These are phyloP conservation scores for Picea sitchensis DNA, from an alignment of 75 land plant species.

Conservation along the genomic window DNA sequence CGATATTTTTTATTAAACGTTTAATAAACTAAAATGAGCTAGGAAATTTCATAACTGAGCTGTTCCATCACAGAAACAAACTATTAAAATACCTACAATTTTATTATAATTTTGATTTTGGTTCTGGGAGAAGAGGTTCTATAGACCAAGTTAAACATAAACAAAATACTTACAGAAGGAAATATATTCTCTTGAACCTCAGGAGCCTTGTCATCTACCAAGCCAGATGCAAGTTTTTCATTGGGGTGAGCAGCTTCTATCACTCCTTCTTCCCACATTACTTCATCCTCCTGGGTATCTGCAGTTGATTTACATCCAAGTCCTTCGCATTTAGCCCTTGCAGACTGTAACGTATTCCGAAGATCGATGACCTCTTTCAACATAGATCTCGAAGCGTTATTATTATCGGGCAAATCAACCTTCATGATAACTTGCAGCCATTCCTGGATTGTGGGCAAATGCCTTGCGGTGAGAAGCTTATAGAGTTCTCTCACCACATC, in stretches of 20 bases:
- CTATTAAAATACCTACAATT: too few relatives aligned
- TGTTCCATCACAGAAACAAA: too few relatives aligned
- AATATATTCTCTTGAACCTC: too few relatives aligned
- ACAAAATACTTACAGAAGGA: too few relatives aligned
- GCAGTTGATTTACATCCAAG: slow-evolving; percentile 42
- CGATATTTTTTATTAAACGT: too few relatives aligned
- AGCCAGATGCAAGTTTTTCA: not conserved
- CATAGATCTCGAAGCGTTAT: too few relatives aligned
- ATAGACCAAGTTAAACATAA: too few relatives aligned
- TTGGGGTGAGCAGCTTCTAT: slow-evolving; percentile 13
- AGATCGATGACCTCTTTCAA: slow-evolving; percentile 46
- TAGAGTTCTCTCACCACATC: slow-evolving; percentile 75
- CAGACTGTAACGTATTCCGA: slow-evolving; percentile 40
- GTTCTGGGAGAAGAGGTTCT: too few relatives aligned
- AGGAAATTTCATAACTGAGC: too few relatives aligned
- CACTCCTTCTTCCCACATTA: slow-evolving; percentile 88
- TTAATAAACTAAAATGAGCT: too few relatives aligned
- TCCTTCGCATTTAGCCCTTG: slow-evolving; percentile 57
- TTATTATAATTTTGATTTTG: too few relatives aligned
- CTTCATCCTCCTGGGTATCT: slow-evolving; percentile 53
- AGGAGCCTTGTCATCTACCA: slow-evolving; percentile 11
- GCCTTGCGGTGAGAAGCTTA: slow-evolving; percentile 60
- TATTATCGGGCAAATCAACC: slow-evolving; percentile 42
- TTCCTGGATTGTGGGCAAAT: slow-evolving; percentile 66
- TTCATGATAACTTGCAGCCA: slow-evolving; percentile 75